Conservation (phyloP, 163 green algal genomes). For the Scenedesmus sp. region DNA sequence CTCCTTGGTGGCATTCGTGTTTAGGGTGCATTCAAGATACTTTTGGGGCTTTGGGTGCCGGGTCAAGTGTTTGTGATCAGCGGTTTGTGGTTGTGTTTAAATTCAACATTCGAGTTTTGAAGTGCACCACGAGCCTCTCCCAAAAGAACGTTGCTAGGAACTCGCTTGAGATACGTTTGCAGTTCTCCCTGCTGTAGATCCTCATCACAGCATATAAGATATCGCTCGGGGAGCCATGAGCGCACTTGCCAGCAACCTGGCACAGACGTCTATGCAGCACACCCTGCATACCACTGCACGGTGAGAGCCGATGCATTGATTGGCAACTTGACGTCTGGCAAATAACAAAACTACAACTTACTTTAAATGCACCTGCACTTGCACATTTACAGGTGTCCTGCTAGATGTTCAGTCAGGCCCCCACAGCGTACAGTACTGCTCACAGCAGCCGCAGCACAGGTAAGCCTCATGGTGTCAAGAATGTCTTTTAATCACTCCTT, state of each 20-base stretch:
- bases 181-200: neutral
- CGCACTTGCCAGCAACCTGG: neutral
- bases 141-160: neutral
- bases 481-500: neutral
- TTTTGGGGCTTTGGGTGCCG: neutral
- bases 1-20: neutral
- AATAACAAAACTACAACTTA: neutral
- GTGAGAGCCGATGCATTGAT: neutral
- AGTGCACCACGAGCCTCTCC: neutral
- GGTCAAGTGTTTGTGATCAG: neutral
- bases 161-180: neutral
- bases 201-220: neutral
- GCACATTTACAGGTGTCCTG: neutral
- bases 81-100: neutral
- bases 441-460: constrained; percentile 12
- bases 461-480: neutral
- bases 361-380: neutral
- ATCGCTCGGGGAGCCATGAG: neutral
- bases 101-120: neutral
- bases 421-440: constrained; percentile 8
- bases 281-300: neutral
- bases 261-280: neutral
- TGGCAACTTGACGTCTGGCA: neutral
- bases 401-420: neutral
- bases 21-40: neutral